phyloP scores from a whole-genome alignment of 140 eudicot genomes.

The Ambrosia hybrid region DNA sequence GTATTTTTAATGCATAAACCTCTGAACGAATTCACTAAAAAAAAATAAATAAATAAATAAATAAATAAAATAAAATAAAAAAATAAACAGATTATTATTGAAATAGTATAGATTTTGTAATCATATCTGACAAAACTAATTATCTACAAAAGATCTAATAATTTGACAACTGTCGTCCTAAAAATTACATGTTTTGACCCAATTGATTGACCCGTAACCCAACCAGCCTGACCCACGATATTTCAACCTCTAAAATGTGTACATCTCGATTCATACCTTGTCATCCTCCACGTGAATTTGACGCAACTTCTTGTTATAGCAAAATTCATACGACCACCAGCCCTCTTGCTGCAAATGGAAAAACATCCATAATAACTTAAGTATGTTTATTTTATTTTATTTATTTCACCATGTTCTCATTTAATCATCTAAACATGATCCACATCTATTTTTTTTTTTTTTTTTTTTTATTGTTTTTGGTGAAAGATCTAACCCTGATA shows the following conservation, averaged over 20 bases:
- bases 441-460: neutral
- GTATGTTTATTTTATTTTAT: too few species aligned
- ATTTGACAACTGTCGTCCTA: neutral
- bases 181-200: neutral
- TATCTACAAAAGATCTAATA: neutral
- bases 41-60: too few species aligned
- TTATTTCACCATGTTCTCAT: neutral
- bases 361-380: conserved; percentile 13
- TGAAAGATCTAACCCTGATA: conserved; percentile 58
- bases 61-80: too few species aligned
- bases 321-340: conserved; percentile 96
- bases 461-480: neutral
- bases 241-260: neutral
- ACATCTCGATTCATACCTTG: conserved; percentile 41
- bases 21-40: neutral
- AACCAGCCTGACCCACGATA: neutral
- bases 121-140: neutral
- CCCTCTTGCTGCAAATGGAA: conserved; percentile 85
- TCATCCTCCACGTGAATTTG: conserved; percentile 89
- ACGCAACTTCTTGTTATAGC: conserved; percentile 65
- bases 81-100: neutral
- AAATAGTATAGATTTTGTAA: neutral
- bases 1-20: neutral
- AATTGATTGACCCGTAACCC: neutral
- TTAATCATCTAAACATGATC: neutral